These are phyloP conservation scores for Iris macrosiphon DNA, from an alignment of 106 monocot genomes.

Conservation along the genomic window DNA sequence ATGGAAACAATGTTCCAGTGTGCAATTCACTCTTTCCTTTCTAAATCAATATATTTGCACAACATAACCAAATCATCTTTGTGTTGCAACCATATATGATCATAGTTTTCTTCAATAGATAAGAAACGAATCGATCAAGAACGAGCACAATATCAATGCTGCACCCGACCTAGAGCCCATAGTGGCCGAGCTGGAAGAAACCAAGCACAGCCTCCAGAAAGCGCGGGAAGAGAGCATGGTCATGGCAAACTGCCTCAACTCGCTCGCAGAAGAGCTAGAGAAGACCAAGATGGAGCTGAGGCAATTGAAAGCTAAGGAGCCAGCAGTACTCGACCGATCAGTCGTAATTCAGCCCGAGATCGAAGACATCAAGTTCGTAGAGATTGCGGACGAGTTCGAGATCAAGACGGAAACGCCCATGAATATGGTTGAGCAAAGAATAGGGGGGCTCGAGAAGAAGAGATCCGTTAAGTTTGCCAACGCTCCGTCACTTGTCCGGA, in stretches of 20 bases:
- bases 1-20: neutral
- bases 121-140: slow-evolving; percentile 12
- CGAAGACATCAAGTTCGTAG: slow-evolving; percentile 36
- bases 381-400: slow-evolving; percentile 5
- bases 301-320: slow-evolving; percentile 16
- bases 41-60: too few species aligned
- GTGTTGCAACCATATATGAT: neutral
- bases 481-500: slow-evolving; percentile 19
- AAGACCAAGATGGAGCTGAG: slow-evolving; percentile 36
- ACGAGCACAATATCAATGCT: neutral
- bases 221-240: slow-evolving; percentile 18
- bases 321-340: neutral
- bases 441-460: slow-evolving; percentile 24
- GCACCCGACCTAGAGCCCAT: slow-evolving; percentile 14
- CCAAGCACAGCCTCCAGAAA: slow-evolving; percentile 29
- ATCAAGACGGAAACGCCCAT: neutral
- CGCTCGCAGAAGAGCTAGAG: slow-evolving; percentile 38
- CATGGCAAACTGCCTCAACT: slow-evolving; percentile 20
- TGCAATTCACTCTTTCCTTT: neutral
- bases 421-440: neutral
- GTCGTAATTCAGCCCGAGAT: slow-evolving; percentile 4
- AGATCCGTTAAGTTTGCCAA: slow-evolving; percentile 52
- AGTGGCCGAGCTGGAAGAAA: slow-evolving; percentile 28
- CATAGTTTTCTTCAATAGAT: slow-evolving; percentile 13
- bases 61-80: too few species aligned